Conservation (phyloP, 257 asterid genomes). For the Apocynum venetum region DNA sequence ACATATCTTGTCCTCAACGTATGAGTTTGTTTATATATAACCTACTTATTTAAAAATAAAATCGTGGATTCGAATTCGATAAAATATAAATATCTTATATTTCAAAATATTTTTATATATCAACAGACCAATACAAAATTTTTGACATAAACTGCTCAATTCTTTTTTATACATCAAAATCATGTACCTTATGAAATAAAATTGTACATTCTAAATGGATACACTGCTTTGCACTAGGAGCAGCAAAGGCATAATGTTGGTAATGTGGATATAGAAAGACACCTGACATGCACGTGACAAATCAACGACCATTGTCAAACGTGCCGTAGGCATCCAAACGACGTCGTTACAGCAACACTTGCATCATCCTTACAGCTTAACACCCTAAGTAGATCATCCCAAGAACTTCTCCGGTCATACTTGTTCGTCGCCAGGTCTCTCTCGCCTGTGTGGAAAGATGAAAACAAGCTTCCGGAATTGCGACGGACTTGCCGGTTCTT, state of each 20-base stretch:
- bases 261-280: neutral
- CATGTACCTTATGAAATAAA: neutral
- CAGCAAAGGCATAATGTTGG: neutral
- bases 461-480: conserved; percentile 6
- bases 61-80: too few species aligned
- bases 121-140: too few species aligned
- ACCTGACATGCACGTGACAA: neutral
- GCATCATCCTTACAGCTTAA: conserved; percentile 53
- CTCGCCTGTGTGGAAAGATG: neutral
- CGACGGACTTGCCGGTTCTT: conserved; percentile 56
- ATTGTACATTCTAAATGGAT: neutral
- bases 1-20: neutral
- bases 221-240: neutral
- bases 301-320: neutral
- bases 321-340: conserved; percentile 33
- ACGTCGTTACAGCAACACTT: conserved; percentile 44
- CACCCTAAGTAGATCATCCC: conserved; percentile 45
- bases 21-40: too few species aligned
- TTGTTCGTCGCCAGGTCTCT: conserved; percentile 3
- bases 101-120: too few species aligned
- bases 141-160: neutral
- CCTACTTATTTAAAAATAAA: too few species aligned
- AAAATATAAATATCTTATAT: too few species aligned
- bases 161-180: neutral
- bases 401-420: conserved; percentile 28